Evolutionary conservation across 116 monocot genomes (phyloP).

Genomic region (Posidonia oceanica): DNA sequence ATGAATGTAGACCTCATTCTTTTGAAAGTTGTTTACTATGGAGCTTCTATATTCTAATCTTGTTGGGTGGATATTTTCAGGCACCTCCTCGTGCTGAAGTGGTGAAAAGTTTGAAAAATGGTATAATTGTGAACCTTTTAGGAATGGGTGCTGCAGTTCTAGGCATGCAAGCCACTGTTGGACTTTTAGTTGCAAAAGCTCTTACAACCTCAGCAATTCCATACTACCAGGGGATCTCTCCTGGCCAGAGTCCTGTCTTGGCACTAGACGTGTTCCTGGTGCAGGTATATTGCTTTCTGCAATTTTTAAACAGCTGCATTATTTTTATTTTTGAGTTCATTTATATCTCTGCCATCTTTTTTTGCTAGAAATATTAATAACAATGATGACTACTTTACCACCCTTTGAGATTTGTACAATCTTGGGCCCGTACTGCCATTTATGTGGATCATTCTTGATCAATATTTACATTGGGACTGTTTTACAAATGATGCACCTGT

Average conservation of each 20-base stretch:
- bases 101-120: constrained; percentile 87
- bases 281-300: constrained; percentile 45
- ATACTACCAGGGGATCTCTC: constrained; percentile 80
- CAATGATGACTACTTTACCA: too few relatives aligned
- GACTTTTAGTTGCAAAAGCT: constrained; percentile 84
- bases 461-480: too few relatives aligned
- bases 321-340: not conserved
- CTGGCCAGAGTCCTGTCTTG: constrained; percentile 82
- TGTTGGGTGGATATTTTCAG: constrained; percentile 22
- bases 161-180: constrained; percentile 99
- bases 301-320: not conserved
- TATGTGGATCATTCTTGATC: too few relatives aligned
- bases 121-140: constrained; percentile 65
- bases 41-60: too few relatives aligned
- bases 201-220: constrained; percentile 92
- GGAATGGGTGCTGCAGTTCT: constrained; percentile 96
- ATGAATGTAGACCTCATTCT: too few relatives aligned
- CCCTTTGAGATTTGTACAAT: too few relatives aligned
- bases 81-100: constrained; percentile 96
- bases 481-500: too few relatives aligned
- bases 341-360: not conserved
- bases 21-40: too few relatives aligned
- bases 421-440: too few relatives aligned
- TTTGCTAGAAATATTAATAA: not conserved
- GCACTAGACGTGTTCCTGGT: constrained; percentile 94